phyloP scores from a whole-genome alignment of 257 asterid species.

The Solanum pimpinellifolium region DNA sequence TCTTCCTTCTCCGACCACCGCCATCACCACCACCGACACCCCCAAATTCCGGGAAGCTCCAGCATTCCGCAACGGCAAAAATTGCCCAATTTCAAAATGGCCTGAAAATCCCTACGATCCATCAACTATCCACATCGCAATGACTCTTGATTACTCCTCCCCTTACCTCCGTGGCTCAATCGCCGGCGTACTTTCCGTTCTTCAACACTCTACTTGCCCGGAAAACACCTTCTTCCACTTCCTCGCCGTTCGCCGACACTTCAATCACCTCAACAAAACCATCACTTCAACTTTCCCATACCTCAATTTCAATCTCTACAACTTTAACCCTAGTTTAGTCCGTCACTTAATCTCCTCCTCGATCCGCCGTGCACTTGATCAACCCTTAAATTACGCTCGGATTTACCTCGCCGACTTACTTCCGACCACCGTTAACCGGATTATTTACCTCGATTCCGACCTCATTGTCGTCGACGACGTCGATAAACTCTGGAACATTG shows the following conservation, averaged over 20 bases:
- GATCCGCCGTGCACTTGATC: constrained; percentile 83
- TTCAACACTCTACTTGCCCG: constrained; percentile 80
- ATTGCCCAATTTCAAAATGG: constrained; percentile 27
- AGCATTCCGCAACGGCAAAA: constrained; percentile 69
- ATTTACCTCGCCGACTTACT: constrained; percentile 77
- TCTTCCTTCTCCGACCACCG: background rate
- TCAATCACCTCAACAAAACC: constrained; percentile 41
- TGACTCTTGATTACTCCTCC: constrained; percentile 78
- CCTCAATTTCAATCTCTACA: constrained; percentile 59
- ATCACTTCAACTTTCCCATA: constrained; percentile 64
- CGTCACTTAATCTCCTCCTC: constrained; percentile 71
- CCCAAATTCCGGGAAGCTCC: constrained; percentile 75
- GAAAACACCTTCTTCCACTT: constrained; percentile 78
- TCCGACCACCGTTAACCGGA: constrained; percentile 39
- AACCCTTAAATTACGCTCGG: constrained; percentile 84
- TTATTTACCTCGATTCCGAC: constrained; percentile 81
- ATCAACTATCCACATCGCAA: constrained; percentile 62
- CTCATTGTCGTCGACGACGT: constrained; percentile 79
- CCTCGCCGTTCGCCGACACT: constrained; percentile 45
- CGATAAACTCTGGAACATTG: constrained; percentile 43
- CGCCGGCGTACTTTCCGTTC: constrained; percentile 83
- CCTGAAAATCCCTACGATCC: constrained; percentile 15
- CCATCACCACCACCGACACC: constrained; percentile 5
- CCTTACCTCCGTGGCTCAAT: constrained; percentile 91
- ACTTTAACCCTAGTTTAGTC: constrained; percentile 56